These are phyloP conservation scores for Phialophora verrucosa DNA, from an alignment of 2,329 filamentous ascomycete genomes.

Conservation along the genomic window DNA sequence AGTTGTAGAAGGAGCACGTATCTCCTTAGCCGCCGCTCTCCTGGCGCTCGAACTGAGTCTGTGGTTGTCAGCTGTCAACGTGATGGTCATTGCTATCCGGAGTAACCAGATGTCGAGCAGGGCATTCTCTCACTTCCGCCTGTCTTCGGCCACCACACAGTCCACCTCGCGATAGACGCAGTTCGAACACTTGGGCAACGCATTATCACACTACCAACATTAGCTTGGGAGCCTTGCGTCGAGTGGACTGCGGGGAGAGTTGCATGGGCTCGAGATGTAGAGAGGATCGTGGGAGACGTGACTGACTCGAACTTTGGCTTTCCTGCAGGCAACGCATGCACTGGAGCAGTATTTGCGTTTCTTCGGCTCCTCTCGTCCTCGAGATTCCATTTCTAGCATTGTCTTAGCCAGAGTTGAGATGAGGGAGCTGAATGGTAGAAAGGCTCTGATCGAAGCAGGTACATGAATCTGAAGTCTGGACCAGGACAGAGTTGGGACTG, in stretches of 20 bases:
- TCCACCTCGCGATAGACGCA: conserved; percentile 1
- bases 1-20: no score
- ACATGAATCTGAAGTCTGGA: no score
- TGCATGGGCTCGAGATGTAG: no score
- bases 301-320: background rate
- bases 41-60: conserved; percentile 1
- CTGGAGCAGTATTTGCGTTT: conserved; percentile 9
- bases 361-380: conserved; percentile 2
- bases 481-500: no score
- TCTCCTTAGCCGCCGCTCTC: no score
- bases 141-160: conserved; percentile 18
- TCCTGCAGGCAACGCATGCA: conserved; percentile 3
- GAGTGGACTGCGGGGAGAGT: no score
- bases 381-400: conserved; percentile 7
- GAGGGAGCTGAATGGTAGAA: no score
- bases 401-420: no score
- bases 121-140: conserved; percentile 4
- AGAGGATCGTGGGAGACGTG: no score
- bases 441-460: no score
- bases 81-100: background rate
- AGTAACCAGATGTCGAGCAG: no score
- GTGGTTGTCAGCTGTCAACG: background rate
- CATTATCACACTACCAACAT: conserved; percentile 13
- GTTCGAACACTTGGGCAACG: conserved; percentile 7
- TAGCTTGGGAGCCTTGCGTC: background rate